These are phyloP conservation scores for Musa balbisiana DNA, from an alignment of 202 grass and related monocot species.

Conservation along the genomic window DNA sequence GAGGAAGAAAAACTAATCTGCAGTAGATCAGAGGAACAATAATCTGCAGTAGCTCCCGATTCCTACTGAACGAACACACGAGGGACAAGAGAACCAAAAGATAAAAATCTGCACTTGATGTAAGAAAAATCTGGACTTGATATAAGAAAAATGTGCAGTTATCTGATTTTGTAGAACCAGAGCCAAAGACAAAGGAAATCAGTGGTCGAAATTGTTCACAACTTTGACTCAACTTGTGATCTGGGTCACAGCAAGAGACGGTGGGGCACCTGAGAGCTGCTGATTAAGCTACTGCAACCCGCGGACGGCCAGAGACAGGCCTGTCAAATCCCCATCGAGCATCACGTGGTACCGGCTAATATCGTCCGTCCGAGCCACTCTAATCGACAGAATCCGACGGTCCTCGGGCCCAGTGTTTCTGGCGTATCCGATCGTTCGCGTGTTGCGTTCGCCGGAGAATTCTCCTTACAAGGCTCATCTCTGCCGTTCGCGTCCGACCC, in stretches of 20 bases:
- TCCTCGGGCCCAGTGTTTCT: neutral
- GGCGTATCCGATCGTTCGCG: neutral
- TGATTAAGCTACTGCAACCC: no score
- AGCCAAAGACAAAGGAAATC: neutral
- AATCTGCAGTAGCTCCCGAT: neutral
- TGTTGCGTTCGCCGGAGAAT: neutral
- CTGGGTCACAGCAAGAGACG: no score
- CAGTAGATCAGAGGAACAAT: neutral
- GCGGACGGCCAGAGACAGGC: no score
- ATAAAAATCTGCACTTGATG: no score
- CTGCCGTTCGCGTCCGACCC: neutral
- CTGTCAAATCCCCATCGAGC: neutral
- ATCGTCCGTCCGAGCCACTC: neutral
- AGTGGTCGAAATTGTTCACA: neutral
- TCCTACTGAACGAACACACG: no score
- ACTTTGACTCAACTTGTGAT: no score
- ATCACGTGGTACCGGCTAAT: neutral
- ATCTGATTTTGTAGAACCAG: no score
- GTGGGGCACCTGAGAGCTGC: no score
- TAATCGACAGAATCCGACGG: neutral
- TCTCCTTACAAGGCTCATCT: neutral
- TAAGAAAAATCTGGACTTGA: neutral
- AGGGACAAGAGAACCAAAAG: no score
- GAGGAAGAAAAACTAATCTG: neutral
- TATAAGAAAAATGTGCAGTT: neutral